phyloP scores from a whole-genome alignment of 495 filamentous ascomycete genomes.

The Friedmanniomyces simplex region DNA sequence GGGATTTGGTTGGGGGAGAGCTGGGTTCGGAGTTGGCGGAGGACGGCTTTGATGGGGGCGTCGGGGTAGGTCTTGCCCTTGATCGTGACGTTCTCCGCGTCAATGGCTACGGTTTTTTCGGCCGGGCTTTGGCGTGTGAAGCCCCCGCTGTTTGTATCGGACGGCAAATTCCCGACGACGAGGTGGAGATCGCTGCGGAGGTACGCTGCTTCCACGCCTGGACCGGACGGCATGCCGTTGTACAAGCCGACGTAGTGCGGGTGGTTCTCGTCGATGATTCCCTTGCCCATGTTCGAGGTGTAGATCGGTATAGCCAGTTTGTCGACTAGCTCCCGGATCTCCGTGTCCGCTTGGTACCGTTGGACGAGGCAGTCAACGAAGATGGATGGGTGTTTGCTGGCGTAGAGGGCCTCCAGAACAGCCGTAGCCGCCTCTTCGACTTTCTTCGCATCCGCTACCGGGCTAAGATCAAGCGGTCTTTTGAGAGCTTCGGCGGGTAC shows the following conservation, averaged over 20 bases:
- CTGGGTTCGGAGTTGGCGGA: constrained; percentile 11
- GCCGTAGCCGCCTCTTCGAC: constrained; percentile 25
- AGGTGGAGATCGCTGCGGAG: constrained; percentile 26
- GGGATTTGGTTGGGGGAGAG: constrained; percentile 1
- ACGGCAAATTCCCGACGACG: constrained; percentile 26
- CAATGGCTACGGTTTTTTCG: constrained; percentile 22
- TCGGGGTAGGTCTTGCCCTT: constrained; percentile 23
- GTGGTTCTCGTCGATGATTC: constrained; percentile 29
- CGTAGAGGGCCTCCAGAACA: constrained; percentile 22
- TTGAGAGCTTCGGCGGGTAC: constrained; percentile 24
- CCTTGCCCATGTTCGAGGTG: constrained; percentile 29
- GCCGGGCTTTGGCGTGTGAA: constrained; percentile 25
- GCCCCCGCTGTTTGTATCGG: constrained; percentile 31
- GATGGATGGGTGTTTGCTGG: constrained; percentile 27
- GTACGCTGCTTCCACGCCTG: constrained; percentile 19
- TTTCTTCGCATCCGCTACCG: constrained; percentile 19
- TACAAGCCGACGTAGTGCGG: constrained; percentile 28
- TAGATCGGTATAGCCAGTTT: constrained; percentile 24
- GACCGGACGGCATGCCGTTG: constrained; percentile 23
- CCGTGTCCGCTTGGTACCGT: constrained; percentile 24
- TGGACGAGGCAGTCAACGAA: constrained; percentile 29
- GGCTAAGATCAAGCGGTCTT: constrained; percentile 27
- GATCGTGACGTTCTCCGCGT: constrained; percentile 18
- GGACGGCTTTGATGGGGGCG: constrained; percentile 27
- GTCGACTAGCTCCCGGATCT: constrained; percentile 22